These are phyloP conservation scores for Penicillium atrosanguineum DNA, from an alignment of 495 filamentous ascomycete species.

Conservation along the genomic window DNA sequence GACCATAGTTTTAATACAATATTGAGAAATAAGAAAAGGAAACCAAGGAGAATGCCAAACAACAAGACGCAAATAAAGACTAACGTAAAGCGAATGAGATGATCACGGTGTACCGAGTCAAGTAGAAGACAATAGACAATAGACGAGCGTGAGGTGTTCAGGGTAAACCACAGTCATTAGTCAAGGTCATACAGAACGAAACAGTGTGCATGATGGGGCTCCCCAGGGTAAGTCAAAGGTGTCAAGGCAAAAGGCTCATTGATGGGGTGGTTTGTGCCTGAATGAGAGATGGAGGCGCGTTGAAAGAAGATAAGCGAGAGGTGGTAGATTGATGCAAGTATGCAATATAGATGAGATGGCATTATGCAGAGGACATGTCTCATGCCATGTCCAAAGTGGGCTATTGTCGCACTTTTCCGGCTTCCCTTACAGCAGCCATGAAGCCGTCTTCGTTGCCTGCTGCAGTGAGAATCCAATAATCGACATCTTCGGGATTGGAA, in stretches of 20 bases:
- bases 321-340: background rate
- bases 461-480: constrained; percentile 44
- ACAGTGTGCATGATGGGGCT: background rate
- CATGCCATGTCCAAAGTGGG: background rate
- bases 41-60: background rate
- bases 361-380: background rate
- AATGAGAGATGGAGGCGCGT: background rate
- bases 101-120: constrained; percentile 5
- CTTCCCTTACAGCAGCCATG: constrained; percentile 63
- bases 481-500: constrained; percentile 34
- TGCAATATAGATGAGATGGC: constrained; percentile 1
- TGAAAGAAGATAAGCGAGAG: constrained; percentile 1
- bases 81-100: background rate
- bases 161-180: constrained; percentile 8
- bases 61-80: background rate
- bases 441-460: constrained; percentile 65
- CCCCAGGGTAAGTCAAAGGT: background rate
- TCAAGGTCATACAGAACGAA: constrained; percentile 10
- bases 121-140: constrained; percentile 15
- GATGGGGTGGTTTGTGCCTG: background rate
- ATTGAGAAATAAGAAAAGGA: constrained; percentile 4
- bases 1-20: constrained; percentile 13
- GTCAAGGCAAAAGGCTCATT: background rate
- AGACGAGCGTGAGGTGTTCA: background rate
- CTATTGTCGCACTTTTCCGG: constrained; percentile 58